Evolutionary conservation across 306 rosid species (phyloP), one percentile per base, ranked within the genome.

Genomic region (Parietaria judaica): DNA sequence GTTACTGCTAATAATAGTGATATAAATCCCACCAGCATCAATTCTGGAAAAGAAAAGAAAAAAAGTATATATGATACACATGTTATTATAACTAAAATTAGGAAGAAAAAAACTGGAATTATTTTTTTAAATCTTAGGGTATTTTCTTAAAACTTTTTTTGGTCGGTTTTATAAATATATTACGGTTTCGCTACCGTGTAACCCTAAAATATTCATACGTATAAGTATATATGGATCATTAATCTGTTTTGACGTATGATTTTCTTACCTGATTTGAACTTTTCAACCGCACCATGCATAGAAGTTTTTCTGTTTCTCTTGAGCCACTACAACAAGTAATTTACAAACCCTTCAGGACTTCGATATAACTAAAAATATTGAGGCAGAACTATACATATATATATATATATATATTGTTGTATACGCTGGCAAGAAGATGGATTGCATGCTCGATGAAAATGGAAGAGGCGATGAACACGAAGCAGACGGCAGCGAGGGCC

Each of bases 11-110:
- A 46, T 17, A 77, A 51, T 34, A 77, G 74, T 44, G 81, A 77
- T 36, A 77, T 71, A 60, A 77, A 72, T 46, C 81, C 81, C 64
- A 77, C 49, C 36, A 72, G 77, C 68, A 72, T 77, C 74, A 77
- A 60, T 43, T 72, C 78, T 77, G 71, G 56, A 44, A 48, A 1
- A 34, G 56, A 23, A 36, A 37, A 9, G 8, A 44, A 65, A 2
- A 44, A 51, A 43, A 8, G 63, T 0, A 38, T 0, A 45, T 12
- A 16, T 17, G 48, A 8, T 5, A 23, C 7, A 23, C 4, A 9
- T 9, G 8, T 6, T 4, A 14, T 7, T 65, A 31, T 34, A 43
- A 52, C 0, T 12, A n/a, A 4, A 23, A 41, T 3, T 16, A 55
- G 12, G 23, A 15, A 44, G 6, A 7, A 8, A 37, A 36, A 49